Conservation (phyloP, 1,284 basidiomycete genomes). For the Austropuccinia psidii region DNA sequence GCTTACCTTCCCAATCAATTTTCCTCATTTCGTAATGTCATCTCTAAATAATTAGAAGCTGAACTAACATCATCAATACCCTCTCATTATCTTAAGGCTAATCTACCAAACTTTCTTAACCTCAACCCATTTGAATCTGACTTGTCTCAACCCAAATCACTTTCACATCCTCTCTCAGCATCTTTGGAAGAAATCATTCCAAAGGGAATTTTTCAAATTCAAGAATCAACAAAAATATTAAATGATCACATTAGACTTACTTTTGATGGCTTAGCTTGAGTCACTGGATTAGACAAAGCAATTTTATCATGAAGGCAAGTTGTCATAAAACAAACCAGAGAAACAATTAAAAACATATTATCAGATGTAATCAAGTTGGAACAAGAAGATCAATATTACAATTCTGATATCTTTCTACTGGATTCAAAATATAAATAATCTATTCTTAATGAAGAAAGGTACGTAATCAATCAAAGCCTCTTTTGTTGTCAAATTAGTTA, state of each 20-base stretch:
- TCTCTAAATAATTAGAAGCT: constrained; percentile 20
- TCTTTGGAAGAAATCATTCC: too few relatives aligned
- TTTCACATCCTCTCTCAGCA: too few relatives aligned
- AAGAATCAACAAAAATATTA: constrained; percentile 44
- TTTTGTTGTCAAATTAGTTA: background rate
- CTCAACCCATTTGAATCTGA: background rate
- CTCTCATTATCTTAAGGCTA: constrained; percentile 15
- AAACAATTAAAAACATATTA: constrained; percentile 52
- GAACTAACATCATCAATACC: constrained; percentile 27
- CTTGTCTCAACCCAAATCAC: background rate
- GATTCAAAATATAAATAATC: constrained; percentile 16
- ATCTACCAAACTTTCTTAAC: constrained; percentile 14
- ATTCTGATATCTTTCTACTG: background rate
- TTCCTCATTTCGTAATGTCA: constrained; percentile 10
- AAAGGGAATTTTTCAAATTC: too few relatives aligned
- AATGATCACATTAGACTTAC: constrained; percentile 62
- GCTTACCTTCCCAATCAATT: background rate
- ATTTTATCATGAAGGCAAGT: constrained; percentile 67
- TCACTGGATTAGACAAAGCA: constrained; percentile 64
- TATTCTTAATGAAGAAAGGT: constrained; percentile 27
- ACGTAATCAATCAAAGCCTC: too few relatives aligned
- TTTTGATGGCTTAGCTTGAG: constrained; percentile 65
- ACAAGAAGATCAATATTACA: constrained; percentile 27
- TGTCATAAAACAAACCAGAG: constrained; percentile 61
- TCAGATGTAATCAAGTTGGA: constrained; percentile 20